Evolutionary conservation across 208 protist species (phyloP).

Genomic region (Crithidia fasciculata): DNA sequence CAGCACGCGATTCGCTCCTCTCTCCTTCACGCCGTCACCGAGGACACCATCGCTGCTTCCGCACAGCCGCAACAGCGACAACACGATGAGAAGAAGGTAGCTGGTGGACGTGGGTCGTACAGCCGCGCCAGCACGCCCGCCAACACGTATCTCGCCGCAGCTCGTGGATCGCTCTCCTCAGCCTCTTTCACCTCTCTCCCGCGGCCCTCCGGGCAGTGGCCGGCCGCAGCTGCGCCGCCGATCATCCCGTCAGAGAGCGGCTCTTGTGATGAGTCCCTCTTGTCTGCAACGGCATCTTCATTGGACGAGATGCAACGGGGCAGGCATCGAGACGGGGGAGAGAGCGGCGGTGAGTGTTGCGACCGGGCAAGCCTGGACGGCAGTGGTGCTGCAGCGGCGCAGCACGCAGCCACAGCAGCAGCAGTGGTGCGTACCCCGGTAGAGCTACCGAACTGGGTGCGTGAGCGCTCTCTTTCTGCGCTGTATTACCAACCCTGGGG

Average conservation of each 20-base stretch:
- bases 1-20: constrained; percentile 12
- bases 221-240: too few species aligned
- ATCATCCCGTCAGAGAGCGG: too few species aligned
- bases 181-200: too few species aligned
- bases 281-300: too few species aligned
- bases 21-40: not conserved
- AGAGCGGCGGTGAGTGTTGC: constrained; percentile 2
- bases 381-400: too few species aligned
- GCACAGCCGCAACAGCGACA: not conserved
- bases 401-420: not conserved
- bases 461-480: constrained; percentile 37
- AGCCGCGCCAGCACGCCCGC: not conserved
- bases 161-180: not conserved
- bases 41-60: not conserved
- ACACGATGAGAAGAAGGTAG: not conserved
- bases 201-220: too few species aligned
- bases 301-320: too few species aligned
- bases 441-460: constrained; percentile 34
- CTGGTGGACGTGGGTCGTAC: not conserved
- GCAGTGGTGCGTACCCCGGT: constrained; percentile 13
- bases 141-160: not conserved
- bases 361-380: constrained; percentile 1
- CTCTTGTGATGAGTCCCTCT: too few species aligned
- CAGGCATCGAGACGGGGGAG: too few species aligned
- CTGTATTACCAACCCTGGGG: constrained; percentile 42